Evolutionary conservation across 1,139 yeast species (phyloP), one percentile per base, ranked within the genome.

Genomic region (Candida sp.): DNA sequence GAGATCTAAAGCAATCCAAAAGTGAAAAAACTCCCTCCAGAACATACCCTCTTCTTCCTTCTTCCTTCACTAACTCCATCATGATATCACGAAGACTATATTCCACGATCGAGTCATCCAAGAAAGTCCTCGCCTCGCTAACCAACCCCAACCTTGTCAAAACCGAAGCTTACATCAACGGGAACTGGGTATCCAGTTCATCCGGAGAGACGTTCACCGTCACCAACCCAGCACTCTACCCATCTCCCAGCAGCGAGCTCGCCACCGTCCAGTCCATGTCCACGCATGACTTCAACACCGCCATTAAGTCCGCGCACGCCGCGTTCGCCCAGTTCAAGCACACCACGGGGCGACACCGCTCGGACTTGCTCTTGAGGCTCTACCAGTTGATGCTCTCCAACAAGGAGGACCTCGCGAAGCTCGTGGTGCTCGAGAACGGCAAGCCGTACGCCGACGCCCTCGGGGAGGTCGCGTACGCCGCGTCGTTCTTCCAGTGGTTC

Each of bases 401-500:
- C 66, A 73, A 73, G 47, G 88, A 86, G 11, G 97, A 91, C 66
- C 77, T 91, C 57, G 96, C 93, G 17, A 82, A 73, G 58, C 69
- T 91, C 50, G 75, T 89, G 47, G 83, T 92, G 5, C 78, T 87
- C 74, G 97, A 91, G 68, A 91, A 91, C 66, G 97, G 97, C 54
- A 91, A 91, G 69, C 85, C 96, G 2, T 70, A 84, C 47, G 75
- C 84, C n/a, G 97, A 91, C 66, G 88, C 96, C 9, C 66, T 75
- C 39, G 96, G 94, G 44, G 97, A 91, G 67, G 78, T 90, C 42
- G 77, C 73, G 51, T 88, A 89, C 59, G 91, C 90, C 32, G 94
- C 96, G 3, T 80, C 88, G 6, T 90, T 87, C 67, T 85, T 90
- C 58, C 90, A 90, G 65, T 91, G 97, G 96, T 91, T 84, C 65